Percentiles rank a stretch among this genome's conserved stretches.
These are phyloP conservation scores for Hanseniaspora meyeri DNA, from an alignment of 805 yeast genomes.

Conservation along the genomic window DNA sequence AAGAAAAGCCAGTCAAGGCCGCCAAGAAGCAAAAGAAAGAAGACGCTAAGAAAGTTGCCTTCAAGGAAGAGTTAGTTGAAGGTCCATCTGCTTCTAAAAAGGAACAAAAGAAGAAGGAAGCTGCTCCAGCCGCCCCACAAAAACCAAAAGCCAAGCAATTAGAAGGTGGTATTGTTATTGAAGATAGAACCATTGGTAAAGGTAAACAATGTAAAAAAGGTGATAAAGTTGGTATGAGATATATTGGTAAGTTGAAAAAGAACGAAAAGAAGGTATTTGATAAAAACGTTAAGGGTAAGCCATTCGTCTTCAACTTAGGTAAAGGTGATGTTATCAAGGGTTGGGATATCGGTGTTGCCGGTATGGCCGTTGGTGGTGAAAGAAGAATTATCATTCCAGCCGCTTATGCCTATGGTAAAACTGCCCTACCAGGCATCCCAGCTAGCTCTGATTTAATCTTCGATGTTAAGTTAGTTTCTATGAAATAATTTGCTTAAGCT, in stretches of 20 bases:
- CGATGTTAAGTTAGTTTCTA: slow-evolving; percentile 83
- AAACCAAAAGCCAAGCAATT: slow-evolving; percentile 59
- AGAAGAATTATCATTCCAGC: slow-evolving; percentile 95
- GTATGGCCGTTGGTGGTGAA: slow-evolving; percentile 98
- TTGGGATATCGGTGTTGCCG: slow-evolving; percentile 97
- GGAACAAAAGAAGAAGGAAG: slow-evolving; percentile 14
- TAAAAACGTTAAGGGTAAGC: slow-evolving; percentile 94
- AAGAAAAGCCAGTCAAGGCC: slow-evolving; percentile 21
- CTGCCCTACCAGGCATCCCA: slow-evolving; percentile 92
- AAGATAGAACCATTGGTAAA: slow-evolving; percentile 80
- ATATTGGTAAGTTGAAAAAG: slow-evolving; percentile 83
- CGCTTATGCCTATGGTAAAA: slow-evolving; percentile 90
- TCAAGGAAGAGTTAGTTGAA: slow-evolving; percentile 20
- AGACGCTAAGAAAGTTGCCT: slow-evolving; percentile 19
- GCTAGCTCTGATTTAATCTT: slow-evolving; percentile 93
- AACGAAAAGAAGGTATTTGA: slow-evolving; percentile 86
- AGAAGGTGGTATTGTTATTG: slow-evolving; percentile 85
- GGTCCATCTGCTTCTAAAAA: slow-evolving; percentile 12
- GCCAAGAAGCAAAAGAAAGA: slow-evolving; percentile 37
- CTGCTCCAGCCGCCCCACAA: slow-evolving; percentile 17
- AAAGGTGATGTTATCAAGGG: slow-evolving; percentile 98
- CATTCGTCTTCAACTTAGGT: slow-evolving; percentile 81
- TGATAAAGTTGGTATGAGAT: slow-evolving; percentile 87
- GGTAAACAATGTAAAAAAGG: slow-evolving; percentile 85
- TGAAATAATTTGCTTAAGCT: slow-evolving; percentile 43